phyloP scores from a whole-genome alignment of 768 basidiomycete genomes.

The Asterophora lycoperdoides region DNA sequence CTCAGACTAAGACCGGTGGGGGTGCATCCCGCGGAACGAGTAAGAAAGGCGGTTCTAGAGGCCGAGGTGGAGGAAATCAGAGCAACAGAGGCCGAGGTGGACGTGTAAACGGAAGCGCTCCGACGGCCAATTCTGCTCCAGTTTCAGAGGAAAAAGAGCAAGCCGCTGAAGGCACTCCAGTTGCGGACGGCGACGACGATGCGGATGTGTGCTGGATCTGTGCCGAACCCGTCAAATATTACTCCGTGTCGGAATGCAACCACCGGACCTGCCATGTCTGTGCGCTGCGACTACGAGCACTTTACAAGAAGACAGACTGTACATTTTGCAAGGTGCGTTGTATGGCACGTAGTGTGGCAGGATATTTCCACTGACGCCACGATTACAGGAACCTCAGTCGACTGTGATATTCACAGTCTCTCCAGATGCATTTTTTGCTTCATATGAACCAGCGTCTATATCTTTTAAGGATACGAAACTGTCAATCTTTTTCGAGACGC shows the following conservation, averaged over 20 bases:
- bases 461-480: conserved; percentile 70
- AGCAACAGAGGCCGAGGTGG: conserved; percentile 8
- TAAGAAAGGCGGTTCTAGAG: conserved; percentile 14
- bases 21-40: conserved; percentile 7
- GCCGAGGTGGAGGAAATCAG: conserved; percentile 12
- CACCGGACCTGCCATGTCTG: conserved; percentile 96
- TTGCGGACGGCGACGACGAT: conserved; percentile 32
- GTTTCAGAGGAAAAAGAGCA: not conserved
- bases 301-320: conserved; percentile 93
- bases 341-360: not conserved
- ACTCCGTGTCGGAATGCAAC: conserved; percentile 83
- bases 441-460: conserved; percentile 51
- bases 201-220: conserved; percentile 82
- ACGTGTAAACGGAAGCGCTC: conserved; percentile 7
- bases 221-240: conserved; percentile 90
- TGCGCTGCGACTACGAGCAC: conserved; percentile 76
- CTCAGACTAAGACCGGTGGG: not conserved
- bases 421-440: conserved; percentile 54
- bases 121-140: not conserved
- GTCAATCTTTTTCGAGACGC: conserved; percentile 80
- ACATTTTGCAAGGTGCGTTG: conserved; percentile 91
- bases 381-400: conserved; percentile 67
- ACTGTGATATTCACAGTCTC: conserved; percentile 74
- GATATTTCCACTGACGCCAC: not conserved
- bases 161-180: conserved; percentile 8